Percentiles rank a stretch among this genome's conserved stretches.
Conservation (phyloP, 1,284 basidiomycete species). For the Leccinum subatratum region DNA sequence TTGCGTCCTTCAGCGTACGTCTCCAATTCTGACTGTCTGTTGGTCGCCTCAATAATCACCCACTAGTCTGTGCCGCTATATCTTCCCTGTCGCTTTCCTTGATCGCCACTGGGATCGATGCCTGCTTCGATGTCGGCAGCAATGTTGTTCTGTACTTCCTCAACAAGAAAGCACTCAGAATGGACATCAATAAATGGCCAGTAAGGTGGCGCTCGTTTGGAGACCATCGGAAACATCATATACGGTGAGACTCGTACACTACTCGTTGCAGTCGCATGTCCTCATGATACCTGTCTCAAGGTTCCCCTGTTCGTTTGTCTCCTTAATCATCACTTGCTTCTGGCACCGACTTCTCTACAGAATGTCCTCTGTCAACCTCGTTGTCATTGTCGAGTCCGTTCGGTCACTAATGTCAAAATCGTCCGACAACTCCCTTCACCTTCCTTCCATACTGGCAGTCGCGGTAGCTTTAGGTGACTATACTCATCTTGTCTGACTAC, state of each 20-base stretch:
- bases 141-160: conserved; percentile 83
- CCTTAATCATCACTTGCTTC: background rate
- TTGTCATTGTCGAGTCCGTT: conserved; percentile 82
- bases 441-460: conserved; percentile 81
- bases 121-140: conserved; percentile 87
- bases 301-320: conserved; percentile 54
- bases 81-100: conserved; percentile 83
- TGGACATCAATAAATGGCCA: conserved; percentile 86
- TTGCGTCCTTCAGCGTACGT: conserved; percentile 63
- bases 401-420: conserved; percentile 62
- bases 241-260: conserved; percentile 55
- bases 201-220: conserved; percentile 81
- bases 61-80: conserved; percentile 79
- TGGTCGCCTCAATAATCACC: background rate
- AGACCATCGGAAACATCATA: conserved; percentile 87
- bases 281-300: conserved; percentile 36
- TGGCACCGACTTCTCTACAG: conserved; percentile 37
- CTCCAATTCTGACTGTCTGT: background rate
- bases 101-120: conserved; percentile 85
- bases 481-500: background rate
- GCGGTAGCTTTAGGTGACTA: conserved; percentile 69
- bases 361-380: conserved; percentile 81
- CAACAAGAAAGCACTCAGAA: conserved; percentile 66
- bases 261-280: background rate
- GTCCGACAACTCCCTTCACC: conserved; percentile 67